phyloP scores from a whole-genome alignment of 2,329 filamentous ascomycete species.

The Colletotrichum musae region DNA sequence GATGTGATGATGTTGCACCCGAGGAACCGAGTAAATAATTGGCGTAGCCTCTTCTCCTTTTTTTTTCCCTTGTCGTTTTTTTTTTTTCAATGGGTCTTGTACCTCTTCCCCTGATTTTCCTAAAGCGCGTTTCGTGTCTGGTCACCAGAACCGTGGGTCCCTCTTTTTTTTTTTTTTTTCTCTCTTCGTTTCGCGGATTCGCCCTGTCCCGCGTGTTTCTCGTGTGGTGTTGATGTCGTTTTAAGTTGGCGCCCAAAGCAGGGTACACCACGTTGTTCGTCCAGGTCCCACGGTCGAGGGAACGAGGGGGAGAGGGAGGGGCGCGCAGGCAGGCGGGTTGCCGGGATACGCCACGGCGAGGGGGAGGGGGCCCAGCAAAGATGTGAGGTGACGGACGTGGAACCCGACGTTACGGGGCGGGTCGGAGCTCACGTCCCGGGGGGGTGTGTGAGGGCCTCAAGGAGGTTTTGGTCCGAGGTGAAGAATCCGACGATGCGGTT shows the following conservation, averaged over 20 bases:
- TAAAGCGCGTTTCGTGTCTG: constrained; percentile 25
- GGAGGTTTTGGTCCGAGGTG: constrained; percentile 38
- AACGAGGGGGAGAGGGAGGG: too few species aligned
- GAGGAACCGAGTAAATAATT: constrained; percentile 1
- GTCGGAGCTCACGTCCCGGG: constrained; percentile 35
- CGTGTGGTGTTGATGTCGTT: constrained; percentile 21
- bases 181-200: neutral
- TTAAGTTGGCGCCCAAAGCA: constrained; percentile 34
- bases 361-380: constrained; percentile 22
- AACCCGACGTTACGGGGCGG: constrained; percentile 24
- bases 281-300: too few species aligned
- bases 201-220: neutral
- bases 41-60: too few species aligned
- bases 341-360: neutral
- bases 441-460: neutral
- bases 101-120: neutral
- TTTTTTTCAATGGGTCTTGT: too few species aligned
- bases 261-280: constrained; percentile 28
- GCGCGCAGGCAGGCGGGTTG: too few species aligned
- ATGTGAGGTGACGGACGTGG: constrained; percentile 15
- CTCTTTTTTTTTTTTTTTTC: neutral
- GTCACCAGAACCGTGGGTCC: constrained; percentile 17
- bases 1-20: too few species aligned
- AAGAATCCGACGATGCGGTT: neutral
- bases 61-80: too few species aligned